Conservation (phyloP, 768 basidiomycete species). For the Strobilomyces confusus region DNA sequence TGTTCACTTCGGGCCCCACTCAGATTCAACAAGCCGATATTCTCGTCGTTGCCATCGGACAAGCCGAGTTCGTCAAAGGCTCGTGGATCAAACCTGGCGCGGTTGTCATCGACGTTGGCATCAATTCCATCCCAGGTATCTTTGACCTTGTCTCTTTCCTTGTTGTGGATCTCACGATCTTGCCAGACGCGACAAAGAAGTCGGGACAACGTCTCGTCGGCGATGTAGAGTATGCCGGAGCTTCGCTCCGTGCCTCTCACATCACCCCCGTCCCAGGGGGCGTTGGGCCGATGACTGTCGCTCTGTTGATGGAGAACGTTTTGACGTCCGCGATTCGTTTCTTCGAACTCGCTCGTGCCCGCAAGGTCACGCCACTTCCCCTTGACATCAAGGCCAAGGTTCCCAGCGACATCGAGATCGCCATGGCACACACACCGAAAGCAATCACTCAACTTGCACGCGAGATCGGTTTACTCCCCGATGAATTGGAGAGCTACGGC, state of each 20-base stretch:
- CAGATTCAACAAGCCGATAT: conserved; percentile 88
- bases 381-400: conserved; percentile 81
- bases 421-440: conserved; percentile 92
- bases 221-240: conserved; percentile 85
- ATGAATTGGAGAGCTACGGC: conserved; percentile 92
- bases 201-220: conserved; percentile 94
- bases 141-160: neutral
- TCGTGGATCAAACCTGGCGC: conserved; percentile 95
- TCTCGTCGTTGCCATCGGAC: conserved; percentile 94
- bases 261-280: conserved; percentile 99
- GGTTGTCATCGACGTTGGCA: conserved; percentile 96
- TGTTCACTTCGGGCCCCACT: conserved; percentile 2
- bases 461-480: conserved; percentile 82
- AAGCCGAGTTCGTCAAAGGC: conserved; percentile 85
- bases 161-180: neutral
- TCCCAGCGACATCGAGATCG: conserved; percentile 95
- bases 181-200: conserved; percentile 81
- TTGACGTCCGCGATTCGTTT: conserved; percentile 76
- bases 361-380: conserved; percentile 73
- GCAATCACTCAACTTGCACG: conserved; percentile 76
- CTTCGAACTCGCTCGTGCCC: conserved; percentile 63
- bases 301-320: conserved; percentile 96
- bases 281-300: conserved; percentile 99
- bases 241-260: conserved; percentile 72
- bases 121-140: conserved; percentile 88